Conservation (phyloP, 2,329 filamentous ascomycete species). For the Cladosporium oxysporum region DNA sequence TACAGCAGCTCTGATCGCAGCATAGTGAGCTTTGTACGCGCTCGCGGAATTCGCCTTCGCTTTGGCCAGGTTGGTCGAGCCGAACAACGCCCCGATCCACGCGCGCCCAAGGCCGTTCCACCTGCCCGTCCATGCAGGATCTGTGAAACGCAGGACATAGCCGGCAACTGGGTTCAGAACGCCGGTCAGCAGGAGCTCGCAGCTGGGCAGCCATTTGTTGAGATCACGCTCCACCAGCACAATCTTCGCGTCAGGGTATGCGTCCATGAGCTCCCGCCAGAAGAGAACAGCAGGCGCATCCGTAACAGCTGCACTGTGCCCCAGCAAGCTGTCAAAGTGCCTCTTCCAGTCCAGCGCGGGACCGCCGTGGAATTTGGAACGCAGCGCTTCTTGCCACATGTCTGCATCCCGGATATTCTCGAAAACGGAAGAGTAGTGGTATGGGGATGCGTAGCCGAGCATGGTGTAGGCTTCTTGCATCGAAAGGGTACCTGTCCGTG, state of each 20-base stretch:
- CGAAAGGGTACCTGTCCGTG: constrained; percentile 31
- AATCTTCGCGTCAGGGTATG: constrained; percentile 69
- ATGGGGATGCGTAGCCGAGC: constrained; percentile 27
- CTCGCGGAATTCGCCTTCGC: neutral
- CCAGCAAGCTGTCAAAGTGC: neutral
- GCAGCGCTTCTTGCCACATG: constrained; percentile 23
- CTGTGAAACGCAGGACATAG: neutral
- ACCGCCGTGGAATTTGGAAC: constrained; percentile 20
- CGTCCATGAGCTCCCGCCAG: constrained; percentile 41
- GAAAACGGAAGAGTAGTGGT: constrained; percentile 27
- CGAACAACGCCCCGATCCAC: neutral
- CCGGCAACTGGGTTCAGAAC: neutral
- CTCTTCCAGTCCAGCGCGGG: neutral
- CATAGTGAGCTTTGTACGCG: neutral
- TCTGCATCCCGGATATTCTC: constrained; percentile 24
- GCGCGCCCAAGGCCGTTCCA: constrained; percentile 2
- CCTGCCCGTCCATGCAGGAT: neutral
- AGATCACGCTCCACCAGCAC: constrained; percentile 38
- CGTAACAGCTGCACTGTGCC: neutral
- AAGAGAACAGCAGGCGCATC: constrained; percentile 33
- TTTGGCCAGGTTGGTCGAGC: neutral
- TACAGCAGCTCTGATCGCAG: constrained; percentile 26
- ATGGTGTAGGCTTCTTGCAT: constrained; percentile 26
- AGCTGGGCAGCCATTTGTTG: neutral
- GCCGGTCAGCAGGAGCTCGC: neutral